Base-by-base conservation (phyloP, 768 basidiomycete genomes). In the Lentinula sp. region DNA sequence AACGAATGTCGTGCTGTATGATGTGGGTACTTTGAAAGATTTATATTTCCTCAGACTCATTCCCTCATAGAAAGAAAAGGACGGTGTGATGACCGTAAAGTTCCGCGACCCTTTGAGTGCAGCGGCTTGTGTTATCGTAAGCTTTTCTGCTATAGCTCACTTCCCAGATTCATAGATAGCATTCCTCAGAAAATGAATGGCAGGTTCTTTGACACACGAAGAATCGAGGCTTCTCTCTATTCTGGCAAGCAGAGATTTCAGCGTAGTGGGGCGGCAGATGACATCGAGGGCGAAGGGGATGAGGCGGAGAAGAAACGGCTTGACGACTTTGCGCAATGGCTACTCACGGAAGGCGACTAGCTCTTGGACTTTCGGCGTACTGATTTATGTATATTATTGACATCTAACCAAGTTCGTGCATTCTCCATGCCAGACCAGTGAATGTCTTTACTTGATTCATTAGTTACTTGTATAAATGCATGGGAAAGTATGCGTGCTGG, bases 61-160 rank as follows among this genome's bases (percentile, higher is more conserved):
- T 54, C 5, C 9, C 45, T 21, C 62, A 45, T 74, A 99, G 95
- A 85, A 88, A 79, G 97, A 99, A 71, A 74, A 84, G 37, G 93
- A 96, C 40, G 96, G 97, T 3, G 75, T 98, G 63, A 98, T 98
- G 86, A 95, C 95, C 0, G 87, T 98, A 63, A 97, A 98, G 67
- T 99, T 98, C 78, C 86, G 86, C 61, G 95, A 98, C 68, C 83
- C 91, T 13, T 66, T 96, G n/a, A 85, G 93, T 61, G 97, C 97
- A 4, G 88, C 95, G 71, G 96, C 94, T 4, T 99, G 96, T 67
- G 77, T 99, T 18, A 62, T 93, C 63, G 94, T 91, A 65, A 65
- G 89, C 78, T 32, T 50, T 55, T 40, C 65, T 62, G 31, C 15
- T 31, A 52, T 42, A 34, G 13, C 31, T 15, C 2, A 18, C 5